These are phyloP conservation scores for Exserohilum turcica DNA, from an alignment of 2,329 filamentous ascomycete genomes.

Conservation along the genomic window DNA sequence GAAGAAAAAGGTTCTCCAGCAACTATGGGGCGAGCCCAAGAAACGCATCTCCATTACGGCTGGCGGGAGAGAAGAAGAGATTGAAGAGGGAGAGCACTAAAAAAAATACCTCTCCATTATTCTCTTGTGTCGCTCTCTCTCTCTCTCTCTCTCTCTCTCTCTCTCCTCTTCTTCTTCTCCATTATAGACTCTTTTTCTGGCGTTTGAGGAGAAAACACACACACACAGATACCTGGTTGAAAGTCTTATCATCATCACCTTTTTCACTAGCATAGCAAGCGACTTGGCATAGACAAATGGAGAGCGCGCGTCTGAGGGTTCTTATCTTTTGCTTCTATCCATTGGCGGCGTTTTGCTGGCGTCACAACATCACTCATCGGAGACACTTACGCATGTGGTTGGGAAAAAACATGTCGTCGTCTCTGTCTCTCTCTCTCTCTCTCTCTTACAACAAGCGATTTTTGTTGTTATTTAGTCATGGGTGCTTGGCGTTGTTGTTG, in stretches of 20 bases:
- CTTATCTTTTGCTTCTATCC: slow-evolving; percentile 1
- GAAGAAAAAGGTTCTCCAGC: slow-evolving; percentile 81
- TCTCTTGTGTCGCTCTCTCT: neutral
- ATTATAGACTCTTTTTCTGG: slow-evolving; percentile 3
- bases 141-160: too few relatives aligned
- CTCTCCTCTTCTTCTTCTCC: neutral
- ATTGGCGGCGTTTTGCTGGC: slow-evolving; percentile 3
- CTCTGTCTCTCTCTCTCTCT: neutral
- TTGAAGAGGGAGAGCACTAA: slow-evolving; percentile 17
- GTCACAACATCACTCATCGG: neutral
- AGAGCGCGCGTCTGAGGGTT: neutral
- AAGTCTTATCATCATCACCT: neutral
- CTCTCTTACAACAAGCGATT: neutral
- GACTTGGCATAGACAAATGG: slow-evolving; percentile 4
- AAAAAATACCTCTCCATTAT: neutral
- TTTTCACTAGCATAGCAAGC: slow-evolving; percentile 2
- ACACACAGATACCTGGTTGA: neutral
- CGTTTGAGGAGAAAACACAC: slow-evolving; percentile 3
- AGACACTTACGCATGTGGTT: neutral
- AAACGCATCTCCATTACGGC: slow-evolving; percentile 36
- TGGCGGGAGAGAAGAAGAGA: slow-evolving; percentile 24
- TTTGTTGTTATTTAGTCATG: neutral
- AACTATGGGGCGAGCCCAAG: slow-evolving; percentile 59
- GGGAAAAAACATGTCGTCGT: neutral
- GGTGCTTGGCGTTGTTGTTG: neutral